These are phyloP conservation scores for Sporothrix brasiliensis DNA, from an alignment of 2,329 filamentous ascomycete species.

Conservation along the genomic window DNA sequence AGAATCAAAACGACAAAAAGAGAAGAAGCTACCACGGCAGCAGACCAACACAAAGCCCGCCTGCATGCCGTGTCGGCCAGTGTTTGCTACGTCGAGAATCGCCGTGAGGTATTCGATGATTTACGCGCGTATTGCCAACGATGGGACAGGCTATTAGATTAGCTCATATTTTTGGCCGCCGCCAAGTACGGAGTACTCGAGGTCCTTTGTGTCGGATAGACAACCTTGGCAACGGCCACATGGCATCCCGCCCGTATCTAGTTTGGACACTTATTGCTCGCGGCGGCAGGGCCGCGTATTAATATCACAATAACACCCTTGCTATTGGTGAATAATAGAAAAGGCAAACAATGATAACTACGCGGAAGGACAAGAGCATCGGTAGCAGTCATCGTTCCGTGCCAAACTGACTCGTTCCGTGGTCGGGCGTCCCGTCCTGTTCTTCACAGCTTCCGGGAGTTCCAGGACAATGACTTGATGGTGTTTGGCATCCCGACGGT, in stretches of 20 bases:
- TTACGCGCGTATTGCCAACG: too few species aligned
- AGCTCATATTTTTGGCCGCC: background rate
- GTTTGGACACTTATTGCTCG: background rate
- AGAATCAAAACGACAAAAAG: too few species aligned
- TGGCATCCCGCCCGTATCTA: background rate
- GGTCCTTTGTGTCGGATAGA: constrained; percentile 21
- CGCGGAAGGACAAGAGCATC: background rate
- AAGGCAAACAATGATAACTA: background rate
- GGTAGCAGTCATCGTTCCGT: background rate
- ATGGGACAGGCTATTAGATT: background rate
- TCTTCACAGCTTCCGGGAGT: background rate
- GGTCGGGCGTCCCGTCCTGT: background rate
- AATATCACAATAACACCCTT: background rate
- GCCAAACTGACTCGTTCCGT: background rate
- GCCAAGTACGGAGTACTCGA: background rate
- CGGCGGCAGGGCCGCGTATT: background rate
- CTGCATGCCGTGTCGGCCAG: too few species aligned
- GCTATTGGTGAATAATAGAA: background rate
- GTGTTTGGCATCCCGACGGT: background rate
- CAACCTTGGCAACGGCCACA: constrained; percentile 22
- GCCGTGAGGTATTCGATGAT: too few species aligned
- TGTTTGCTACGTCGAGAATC: too few species aligned
- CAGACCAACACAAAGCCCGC: too few species aligned
- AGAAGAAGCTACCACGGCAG: too few species aligned
- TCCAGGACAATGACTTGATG: background rate